Conservation (phyloP, 208 protist species). For the Trypanosoma boissoni region DNA sequence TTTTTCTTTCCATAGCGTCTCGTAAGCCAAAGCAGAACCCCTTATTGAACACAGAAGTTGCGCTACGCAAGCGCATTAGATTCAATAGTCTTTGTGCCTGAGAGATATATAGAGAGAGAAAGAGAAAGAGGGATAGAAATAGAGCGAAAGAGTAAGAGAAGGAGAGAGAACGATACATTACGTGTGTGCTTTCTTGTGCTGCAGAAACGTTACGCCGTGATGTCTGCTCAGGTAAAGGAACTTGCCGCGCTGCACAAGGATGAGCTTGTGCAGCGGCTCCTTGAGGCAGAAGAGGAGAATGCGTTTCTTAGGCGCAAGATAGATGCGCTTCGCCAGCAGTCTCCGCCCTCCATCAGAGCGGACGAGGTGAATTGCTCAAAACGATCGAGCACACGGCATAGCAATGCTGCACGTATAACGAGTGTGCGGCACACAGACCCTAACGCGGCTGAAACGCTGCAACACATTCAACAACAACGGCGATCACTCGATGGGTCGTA, state of each 20-base stretch:
- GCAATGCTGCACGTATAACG: no score
- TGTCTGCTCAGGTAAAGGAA: constrained; percentile 15
- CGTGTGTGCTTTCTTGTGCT: not conserved
- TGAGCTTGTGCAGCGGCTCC: constrained; percentile 55
- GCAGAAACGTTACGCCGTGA: not conserved
- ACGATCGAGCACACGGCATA: no score
- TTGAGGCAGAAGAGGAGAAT: constrained; percentile 67
- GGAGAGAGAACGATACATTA: not conserved
- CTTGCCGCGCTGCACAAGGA: constrained; percentile 38
- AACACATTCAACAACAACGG: no score
- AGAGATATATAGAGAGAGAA: not conserved
- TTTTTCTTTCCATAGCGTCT: no score
- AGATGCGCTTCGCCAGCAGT: constrained; percentile 21
- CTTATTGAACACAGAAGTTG: no score
- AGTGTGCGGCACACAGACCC: no score
- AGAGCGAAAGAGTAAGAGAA: constrained; percentile 1
- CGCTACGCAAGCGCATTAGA: no score
- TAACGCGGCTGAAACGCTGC: constrained; percentile 12
- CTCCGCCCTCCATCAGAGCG: no score
- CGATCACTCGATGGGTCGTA: constrained; percentile 25
- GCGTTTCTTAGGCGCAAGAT: constrained; percentile 51
- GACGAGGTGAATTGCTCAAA: no score
- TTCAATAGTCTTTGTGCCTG: not conserved
- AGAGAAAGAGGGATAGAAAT: not conserved
- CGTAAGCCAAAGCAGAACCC: no score